Percentiles rank a stretch among this genome's conserved stretches.
Conservation (phyloP, 2,329 filamentous ascomycete genomes). For the Trichoderma cornu-damae region DNA sequence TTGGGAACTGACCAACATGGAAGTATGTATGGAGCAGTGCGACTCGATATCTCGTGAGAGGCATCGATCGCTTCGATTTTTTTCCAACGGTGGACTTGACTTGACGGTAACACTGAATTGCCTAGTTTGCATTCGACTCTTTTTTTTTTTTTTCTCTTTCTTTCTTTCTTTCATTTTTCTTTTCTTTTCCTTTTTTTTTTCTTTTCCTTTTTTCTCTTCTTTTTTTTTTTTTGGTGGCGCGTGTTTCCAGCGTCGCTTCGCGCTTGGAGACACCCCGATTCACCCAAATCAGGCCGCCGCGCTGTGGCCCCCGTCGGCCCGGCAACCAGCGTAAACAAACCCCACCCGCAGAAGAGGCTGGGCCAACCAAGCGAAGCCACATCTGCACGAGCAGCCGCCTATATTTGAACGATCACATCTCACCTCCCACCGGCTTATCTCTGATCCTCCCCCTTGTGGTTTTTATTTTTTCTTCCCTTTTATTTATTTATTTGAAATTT, state of each 20-base stretch:
- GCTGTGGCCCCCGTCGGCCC: conserved; percentile 25
- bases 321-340: conserved; percentile 36
- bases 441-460: conserved; percentile 3
- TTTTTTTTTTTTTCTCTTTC: too few species aligned
- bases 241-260: conserved; percentile 1
- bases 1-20: too few species aligned
- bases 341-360: conserved; percentile 21
- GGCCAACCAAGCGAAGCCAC: conserved; percentile 32
- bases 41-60: too few species aligned
- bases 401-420: conserved; percentile 12
- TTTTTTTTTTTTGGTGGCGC: background rate
- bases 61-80: background rate
- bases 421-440: conserved; percentile 1
- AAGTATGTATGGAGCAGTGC: too few species aligned
- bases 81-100: too few species aligned
- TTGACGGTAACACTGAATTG: too few species aligned
- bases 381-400: conserved; percentile 17
- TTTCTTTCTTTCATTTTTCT: too few species aligned
- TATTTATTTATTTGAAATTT: too few species aligned
- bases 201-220: background rate
- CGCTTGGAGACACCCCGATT: background rate
- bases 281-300: background rate
- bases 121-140: too few species aligned
- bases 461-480: background rate
- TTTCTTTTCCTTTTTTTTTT: too few species aligned